Conservation (phyloP, 805 yeast species). For the Yarrowia phangngaensis region DNA sequence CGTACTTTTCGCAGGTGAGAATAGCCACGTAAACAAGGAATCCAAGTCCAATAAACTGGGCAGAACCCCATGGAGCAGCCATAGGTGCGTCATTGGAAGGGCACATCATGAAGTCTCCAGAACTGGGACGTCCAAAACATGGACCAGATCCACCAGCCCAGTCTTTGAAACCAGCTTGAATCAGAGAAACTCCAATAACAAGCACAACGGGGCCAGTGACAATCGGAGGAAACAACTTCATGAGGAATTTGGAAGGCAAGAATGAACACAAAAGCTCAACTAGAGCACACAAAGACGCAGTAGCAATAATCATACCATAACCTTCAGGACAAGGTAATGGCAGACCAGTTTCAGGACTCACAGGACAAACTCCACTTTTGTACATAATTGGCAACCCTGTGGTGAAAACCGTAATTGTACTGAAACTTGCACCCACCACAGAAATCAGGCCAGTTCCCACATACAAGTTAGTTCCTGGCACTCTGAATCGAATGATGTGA, state of each 20-base stretch:
- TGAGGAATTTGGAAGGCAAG: slow-evolving; percentile 66
- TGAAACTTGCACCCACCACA: slow-evolving; percentile 88
- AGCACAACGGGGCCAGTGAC: slow-evolving; percentile 93
- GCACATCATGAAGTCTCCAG: slow-evolving; percentile 49
- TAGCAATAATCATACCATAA: slow-evolving; percentile 80
- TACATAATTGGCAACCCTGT: slow-evolving; percentile 82
- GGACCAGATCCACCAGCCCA: slow-evolving; percentile 81
- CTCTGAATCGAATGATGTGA: slow-evolving; percentile 77
- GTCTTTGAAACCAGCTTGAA: slow-evolving; percentile 70
- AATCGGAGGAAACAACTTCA: slow-evolving; percentile 76
- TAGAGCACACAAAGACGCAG: slow-evolving; percentile 73
- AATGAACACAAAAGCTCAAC: slow-evolving; percentile 71
- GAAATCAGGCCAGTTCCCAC: slow-evolving; percentile 86
- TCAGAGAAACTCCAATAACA: slow-evolving; percentile 69
- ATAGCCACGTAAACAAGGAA: slow-evolving; percentile 74
- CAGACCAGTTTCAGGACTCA: slow-evolving; percentile 55
- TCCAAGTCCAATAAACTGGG: slow-evolving; percentile 81
- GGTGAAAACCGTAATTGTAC: slow-evolving; percentile 75
- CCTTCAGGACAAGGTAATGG: slow-evolving; percentile 80
- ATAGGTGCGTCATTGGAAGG: slow-evolving; percentile 52
- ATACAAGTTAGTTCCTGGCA: slow-evolving; percentile 67
- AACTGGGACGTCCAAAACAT: slow-evolving; percentile 36
- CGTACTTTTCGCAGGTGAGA: slow-evolving; percentile 76
- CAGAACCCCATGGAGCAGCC: slow-evolving; percentile 74
- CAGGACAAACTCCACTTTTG: slow-evolving; percentile 60